Base-by-base conservation (phyloP, 2,329 filamentous ascomycete species). In the Diaporthe caulivora region DNA sequence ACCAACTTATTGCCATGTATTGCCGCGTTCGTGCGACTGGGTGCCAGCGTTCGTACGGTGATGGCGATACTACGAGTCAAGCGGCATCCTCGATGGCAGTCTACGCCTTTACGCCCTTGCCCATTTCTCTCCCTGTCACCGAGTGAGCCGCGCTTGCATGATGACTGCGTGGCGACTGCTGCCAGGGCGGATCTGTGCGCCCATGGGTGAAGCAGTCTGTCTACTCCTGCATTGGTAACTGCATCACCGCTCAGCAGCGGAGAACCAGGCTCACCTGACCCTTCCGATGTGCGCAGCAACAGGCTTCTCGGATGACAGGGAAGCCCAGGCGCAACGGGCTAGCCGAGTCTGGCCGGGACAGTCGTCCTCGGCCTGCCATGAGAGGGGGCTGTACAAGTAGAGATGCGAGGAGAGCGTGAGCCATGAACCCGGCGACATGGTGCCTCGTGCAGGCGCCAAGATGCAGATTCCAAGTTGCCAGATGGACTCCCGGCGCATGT, bases 381-480 rank as follows among this genome's bases (percentile, higher is more conserved):
- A 34, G 15, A n/a, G 51, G 31, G 44, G n/a, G n/a, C n/a, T n/a
- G n/a, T n/a, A n/a, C n/a, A n/a, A n/a, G n/a, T n/a, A n/a, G n/a
- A n/a, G 13, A 29, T 13, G 29, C 13, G 17, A n/a, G 53, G 11
- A 13, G 26, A 31, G 6, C n/a, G 62, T 53, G 29, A 53, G 47
- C 62, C n/a, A 26, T 67, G n/a, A 49, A 67, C 62, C 62, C 62
- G 15, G 44, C 60, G 60, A 37, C 44, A 65, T 15, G 62, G 62
- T 26, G 47, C 24, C 47, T 67, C 62, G 15, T 67, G 62, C 62
- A 67, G 62, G 40, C 62, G 62, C 62, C 62, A 67, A 67, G 62
- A 67, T 53, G 62, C 62, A 53, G 62, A 51, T 67, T 67, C 62
- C 62, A 67, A 53, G 62, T 53, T 67, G 62, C 40, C 62, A 67